Base-by-base conservation (phyloP, 371 early-diverging fungal species). In the Mucor velutinosus region DNA sequence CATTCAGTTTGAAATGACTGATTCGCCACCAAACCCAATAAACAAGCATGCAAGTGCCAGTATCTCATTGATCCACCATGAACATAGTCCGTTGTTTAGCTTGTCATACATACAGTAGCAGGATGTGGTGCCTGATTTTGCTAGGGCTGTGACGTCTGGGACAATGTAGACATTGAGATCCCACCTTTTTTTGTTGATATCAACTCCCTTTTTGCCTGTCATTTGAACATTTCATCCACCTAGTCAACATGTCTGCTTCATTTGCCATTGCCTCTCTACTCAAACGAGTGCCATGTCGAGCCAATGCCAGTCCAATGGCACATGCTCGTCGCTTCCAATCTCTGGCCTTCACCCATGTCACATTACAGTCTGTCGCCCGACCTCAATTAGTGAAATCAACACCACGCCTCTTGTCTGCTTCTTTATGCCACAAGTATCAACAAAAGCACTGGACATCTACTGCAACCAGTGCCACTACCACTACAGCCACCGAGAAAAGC, bases 361-460 rank as follows among this genome's bases (percentile, higher is more conserved):
- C 69, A 29, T 25, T 15, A 10, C n/a, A 21, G 17, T 11, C 4
- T 55, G 4, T 55, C 30, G 53, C 53, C 12, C 27, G 55, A 30
- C 55, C 27, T 2, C 29, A 55, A 5, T 30, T 25, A 15, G 1
- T 55, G 15, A 29, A 29, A 3, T 10, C 55, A 11, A 55, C 55
- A 55, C 55, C 27, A 25, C 27, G 30, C 4, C 29, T 55, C 12
- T 55, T 55, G 30, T 55, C 30, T 15, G 29, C 11, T 29, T 10
- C 55, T 2, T 55, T 55, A 17, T 55, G 30, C 30, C 30, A 49
- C 19, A 49, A 21, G 21, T 49, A 49, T 23, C 49, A 49, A 3
- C 55, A 30, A 55, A 27, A 55, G 30, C 61, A 65, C n/a, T 67
- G 66, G 27, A 60, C 66, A 21, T 59, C 62, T 12, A 64, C 64